A percentile compares a stretch with the other conserved stretches of the same genome.
phyloP scores from a whole-genome alignment of 306 rosid genomes.

The Spatholobus suberectus region DNA sequence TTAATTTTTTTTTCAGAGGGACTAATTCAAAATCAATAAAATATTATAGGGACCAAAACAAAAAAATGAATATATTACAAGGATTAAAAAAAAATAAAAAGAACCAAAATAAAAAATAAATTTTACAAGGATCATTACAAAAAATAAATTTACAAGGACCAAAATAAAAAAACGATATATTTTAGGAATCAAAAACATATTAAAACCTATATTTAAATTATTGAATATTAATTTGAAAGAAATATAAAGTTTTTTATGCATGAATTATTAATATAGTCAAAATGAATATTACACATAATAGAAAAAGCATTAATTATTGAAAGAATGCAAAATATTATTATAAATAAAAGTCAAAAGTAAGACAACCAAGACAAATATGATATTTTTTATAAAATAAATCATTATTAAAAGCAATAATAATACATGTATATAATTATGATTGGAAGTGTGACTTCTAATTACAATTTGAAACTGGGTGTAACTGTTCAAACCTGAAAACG shows the following conservation, averaged over 20 bases:
- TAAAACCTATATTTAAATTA: too few relatives aligned
- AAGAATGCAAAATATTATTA: not conserved
- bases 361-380: not conserved
- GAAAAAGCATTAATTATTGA: constrained; percentile 15
- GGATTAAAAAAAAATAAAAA: too few relatives aligned
- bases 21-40: too few relatives aligned
- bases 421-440: not conserved
- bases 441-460: not conserved
- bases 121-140: too few relatives aligned
- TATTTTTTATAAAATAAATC: not conserved
- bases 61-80: too few relatives aligned
- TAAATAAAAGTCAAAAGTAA: not conserved
- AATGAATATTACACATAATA: constrained; percentile 15
- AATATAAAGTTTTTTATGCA: not conserved
- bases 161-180: too few relatives aligned
- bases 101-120: too few relatives aligned
- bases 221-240: not conserved
- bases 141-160: too few relatives aligned
- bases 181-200: too few relatives aligned
- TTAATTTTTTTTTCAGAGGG: too few relatives aligned
- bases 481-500: not conserved
- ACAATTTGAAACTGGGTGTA: not conserved
- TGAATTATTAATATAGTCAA: constrained; percentile 4
- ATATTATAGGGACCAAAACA: too few relatives aligned
- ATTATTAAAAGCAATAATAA: not conserved